phyloP scores from a whole-genome alignment of 371 early-diverging fungal species.

The Rhizomucor pusillus region DNA sequence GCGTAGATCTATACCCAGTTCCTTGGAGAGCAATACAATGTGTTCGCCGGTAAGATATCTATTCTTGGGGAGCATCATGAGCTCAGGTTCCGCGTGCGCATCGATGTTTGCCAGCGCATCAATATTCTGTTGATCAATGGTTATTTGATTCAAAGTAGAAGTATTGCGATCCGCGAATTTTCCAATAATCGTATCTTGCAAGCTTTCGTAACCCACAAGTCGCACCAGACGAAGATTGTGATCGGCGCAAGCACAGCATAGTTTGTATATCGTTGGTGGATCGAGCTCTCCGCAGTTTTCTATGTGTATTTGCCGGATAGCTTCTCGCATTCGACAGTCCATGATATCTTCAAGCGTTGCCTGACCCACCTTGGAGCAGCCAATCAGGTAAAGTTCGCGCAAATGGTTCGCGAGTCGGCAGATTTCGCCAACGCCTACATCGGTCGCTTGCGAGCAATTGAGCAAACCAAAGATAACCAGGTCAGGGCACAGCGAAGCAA shows the following conservation, averaged over 20 bases:
- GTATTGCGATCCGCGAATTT: neutral
- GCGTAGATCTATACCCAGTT: constrained; percentile 7
- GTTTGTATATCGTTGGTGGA: constrained; percentile 14
- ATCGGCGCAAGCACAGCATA: constrained; percentile 10
- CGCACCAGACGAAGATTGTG: neutral
- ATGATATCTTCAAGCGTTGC: neutral
- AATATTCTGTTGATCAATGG: constrained; percentile 15
- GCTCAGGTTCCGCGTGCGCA: constrained; percentile 6
- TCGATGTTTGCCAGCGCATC: constrained; percentile 19
- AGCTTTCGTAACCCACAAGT: constrained; percentile 11
- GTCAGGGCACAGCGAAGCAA: constrained; percentile 1
- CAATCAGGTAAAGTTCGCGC: constrained; percentile 8
- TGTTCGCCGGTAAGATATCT: constrained; percentile 21
- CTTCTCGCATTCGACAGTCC: neutral
- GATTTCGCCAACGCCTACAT: constrained; percentile 1
- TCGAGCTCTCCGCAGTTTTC: constrained; percentile 15
- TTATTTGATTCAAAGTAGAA: constrained; percentile 1
- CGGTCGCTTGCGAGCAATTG: constrained; percentile 9
- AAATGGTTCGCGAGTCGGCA: neutral
- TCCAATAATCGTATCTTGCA: neutral
- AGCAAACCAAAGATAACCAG: constrained; percentile 6
- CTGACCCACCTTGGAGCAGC: constrained; percentile 15
- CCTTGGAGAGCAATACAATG: constrained; percentile 14
- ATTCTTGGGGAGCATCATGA: constrained; percentile 8
- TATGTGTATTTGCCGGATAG: constrained; percentile 11